Percentiles rank a stretch among this genome's conserved stretches.
Conservation (phyloP, 1,284 basidiomycete genomes). For the Coniferiporia sulphurascens region DNA sequence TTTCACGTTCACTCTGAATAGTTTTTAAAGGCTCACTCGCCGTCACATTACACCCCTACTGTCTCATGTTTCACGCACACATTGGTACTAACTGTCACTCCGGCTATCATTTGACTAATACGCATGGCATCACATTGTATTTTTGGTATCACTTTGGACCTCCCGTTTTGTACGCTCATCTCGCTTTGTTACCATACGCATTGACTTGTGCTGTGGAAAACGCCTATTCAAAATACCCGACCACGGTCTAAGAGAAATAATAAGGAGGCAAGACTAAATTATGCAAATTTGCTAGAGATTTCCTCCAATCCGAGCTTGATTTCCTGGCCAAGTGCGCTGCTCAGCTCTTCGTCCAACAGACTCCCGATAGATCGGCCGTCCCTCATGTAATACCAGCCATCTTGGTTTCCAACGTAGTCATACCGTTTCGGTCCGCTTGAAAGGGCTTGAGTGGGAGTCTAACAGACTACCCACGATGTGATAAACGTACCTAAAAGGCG, state of each 20-base stretch:
- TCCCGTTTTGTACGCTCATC: no score
- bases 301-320: slow-evolving; percentile 29
- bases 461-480: background rate
- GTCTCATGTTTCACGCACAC: no score
- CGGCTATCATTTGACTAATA: no score
- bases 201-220: no score
- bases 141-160: no score
- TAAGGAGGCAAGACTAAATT: slow-evolving; percentile 8
- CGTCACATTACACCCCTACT: no score
- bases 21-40: no score
- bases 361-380: slow-evolving; percentile 58
- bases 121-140: no score
- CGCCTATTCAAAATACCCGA: background rate
- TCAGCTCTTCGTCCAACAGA: slow-evolving; percentile 68
- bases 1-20: background rate
- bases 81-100: no score
- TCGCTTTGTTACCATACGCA: no score
- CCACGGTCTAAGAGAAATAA: background rate
- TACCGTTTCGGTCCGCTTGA: slow-evolving; percentile 85
- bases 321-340: slow-evolving; percentile 32
- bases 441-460: background rate
- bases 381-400: slow-evolving; percentile 77
- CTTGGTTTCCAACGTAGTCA: slow-evolving; percentile 55
- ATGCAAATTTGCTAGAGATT: slow-evolving; percentile 29
- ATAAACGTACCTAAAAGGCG: slow-evolving; percentile 65